phyloP scores from a whole-genome alignment of 805 yeast species.

The Candida multigemmis region DNA sequence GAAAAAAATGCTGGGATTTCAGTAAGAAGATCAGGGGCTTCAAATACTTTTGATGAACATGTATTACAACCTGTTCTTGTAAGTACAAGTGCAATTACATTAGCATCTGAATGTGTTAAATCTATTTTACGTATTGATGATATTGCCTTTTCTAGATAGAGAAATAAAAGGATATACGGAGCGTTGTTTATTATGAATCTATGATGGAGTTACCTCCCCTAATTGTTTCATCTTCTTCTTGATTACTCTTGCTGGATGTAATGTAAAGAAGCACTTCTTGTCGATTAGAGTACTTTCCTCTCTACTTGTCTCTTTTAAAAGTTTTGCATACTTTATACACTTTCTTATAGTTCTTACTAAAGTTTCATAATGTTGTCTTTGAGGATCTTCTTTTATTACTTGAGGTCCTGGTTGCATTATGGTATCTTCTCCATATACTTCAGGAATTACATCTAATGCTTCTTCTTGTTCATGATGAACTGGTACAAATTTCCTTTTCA shows the following conservation, averaged over 20 bases:
- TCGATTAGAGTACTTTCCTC: conserved; percentile 59
- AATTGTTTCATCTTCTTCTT: conserved; percentile 32
- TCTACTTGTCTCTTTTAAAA: conserved; percentile 36
- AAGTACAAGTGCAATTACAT: conserved; percentile 84
- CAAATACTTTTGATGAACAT: conserved; percentile 86
- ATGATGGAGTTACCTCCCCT: background rate
- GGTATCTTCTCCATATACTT: conserved; percentile 3
- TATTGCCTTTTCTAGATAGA: conserved; percentile 64
- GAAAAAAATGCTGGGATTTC: conserved; percentile 93
- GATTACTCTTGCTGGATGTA: conserved; percentile 47
- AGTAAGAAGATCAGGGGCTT: conserved; percentile 87
- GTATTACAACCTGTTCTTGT: conserved; percentile 95
- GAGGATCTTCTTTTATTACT: conserved; percentile 2
- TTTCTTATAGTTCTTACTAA: conserved; percentile 36
- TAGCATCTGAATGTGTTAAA: conserved; percentile 95
- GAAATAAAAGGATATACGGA: background rate
- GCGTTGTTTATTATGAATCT: background rate
- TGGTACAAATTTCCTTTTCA: conserved; percentile 49
- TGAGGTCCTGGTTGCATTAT: conserved; percentile 4
- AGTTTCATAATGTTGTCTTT: conserved; percentile 26
- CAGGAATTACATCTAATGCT: conserved; percentile 3
- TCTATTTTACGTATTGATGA: conserved; percentile 95
- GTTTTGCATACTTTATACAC: conserved; percentile 41
- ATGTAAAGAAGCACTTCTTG: conserved; percentile 52
- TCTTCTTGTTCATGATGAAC: conserved; percentile 4